Conservation (phyloP, 345 rosid species). For the Noccaea bulbosa region DNA sequence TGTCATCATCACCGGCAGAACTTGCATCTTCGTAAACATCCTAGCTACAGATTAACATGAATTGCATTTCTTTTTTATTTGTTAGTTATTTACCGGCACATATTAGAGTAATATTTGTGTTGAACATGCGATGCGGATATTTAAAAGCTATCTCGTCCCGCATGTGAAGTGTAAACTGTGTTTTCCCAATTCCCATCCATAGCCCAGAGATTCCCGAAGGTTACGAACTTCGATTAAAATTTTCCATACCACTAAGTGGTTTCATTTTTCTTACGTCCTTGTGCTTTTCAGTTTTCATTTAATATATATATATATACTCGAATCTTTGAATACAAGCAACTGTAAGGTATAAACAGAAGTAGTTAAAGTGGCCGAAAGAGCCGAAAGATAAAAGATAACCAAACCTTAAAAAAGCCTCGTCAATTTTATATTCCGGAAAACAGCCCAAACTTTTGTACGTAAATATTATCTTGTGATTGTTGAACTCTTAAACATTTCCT, state of each 20-base stretch:
- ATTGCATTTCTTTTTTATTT: no score
- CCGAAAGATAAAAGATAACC: conserved; percentile 34
- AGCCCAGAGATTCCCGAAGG: no score
- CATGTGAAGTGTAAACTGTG: no score
- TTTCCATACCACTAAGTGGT: conserved; percentile 5
- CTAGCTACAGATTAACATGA: no score
- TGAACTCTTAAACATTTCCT: conserved; percentile 21
- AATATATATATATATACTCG: conserved; percentile 10
- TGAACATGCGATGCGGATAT: no score
- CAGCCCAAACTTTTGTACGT: background rate
- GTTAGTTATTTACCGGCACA: no score
- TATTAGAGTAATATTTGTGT: no score
- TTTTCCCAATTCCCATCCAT: no score
- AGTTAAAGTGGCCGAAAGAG: conserved; percentile 41
- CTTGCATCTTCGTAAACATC: no score
- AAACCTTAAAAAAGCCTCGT: background rate
- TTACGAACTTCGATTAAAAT: no score
- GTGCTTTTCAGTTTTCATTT: conserved; percentile 10
- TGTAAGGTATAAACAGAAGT: conserved; percentile 6
- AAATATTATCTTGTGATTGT: background rate
- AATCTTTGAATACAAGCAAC: conserved; percentile 16
- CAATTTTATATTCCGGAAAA: background rate
- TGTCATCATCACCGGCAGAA: no score
- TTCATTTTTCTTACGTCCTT: conserved; percentile 4
- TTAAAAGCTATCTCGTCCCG: no score